Conservation (phyloP, 2,329 filamentous ascomycete species). For the Claviceps maximensis region DNA sequence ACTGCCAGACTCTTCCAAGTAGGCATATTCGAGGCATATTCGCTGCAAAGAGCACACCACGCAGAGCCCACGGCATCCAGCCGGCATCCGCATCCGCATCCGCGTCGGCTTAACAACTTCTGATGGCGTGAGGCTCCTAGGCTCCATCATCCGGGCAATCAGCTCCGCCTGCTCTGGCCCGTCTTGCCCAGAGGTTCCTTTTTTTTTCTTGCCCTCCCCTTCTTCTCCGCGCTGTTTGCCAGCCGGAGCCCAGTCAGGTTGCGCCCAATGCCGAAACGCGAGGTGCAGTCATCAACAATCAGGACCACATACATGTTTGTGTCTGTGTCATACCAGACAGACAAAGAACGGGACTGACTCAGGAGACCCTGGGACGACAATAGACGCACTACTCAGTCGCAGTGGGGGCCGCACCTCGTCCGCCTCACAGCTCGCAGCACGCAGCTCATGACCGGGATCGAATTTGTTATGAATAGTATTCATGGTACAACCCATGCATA, state of each 20-base stretch:
- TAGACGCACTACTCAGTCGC: no score
- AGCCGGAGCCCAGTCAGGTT: background rate
- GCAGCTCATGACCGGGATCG: no score
- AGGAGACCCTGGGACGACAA: no score
- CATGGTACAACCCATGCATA: no score
- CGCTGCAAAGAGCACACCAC: no score
- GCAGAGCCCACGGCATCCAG: background rate
- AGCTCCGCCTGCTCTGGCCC: background rate
- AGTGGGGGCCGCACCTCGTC: no score
- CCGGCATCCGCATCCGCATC: background rate
- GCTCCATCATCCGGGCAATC: background rate
- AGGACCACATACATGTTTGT: background rate
- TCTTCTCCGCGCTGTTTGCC: background rate
- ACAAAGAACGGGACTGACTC: no score
- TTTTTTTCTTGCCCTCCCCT: background rate
- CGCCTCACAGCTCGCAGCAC: no score
- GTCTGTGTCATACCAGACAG: no score
- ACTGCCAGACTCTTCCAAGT: no score
- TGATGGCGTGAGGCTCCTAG: background rate
- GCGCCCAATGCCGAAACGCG: slow-evolving; percentile 1
- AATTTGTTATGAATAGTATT: no score
- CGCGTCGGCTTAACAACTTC: background rate
- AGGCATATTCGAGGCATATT: no score
- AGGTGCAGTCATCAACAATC: background rate
- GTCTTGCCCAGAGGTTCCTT: background rate